Base-by-base conservation (phyloP, 2,329 filamentous ascomycete genomes). In the Periconia digitata region DNA sequence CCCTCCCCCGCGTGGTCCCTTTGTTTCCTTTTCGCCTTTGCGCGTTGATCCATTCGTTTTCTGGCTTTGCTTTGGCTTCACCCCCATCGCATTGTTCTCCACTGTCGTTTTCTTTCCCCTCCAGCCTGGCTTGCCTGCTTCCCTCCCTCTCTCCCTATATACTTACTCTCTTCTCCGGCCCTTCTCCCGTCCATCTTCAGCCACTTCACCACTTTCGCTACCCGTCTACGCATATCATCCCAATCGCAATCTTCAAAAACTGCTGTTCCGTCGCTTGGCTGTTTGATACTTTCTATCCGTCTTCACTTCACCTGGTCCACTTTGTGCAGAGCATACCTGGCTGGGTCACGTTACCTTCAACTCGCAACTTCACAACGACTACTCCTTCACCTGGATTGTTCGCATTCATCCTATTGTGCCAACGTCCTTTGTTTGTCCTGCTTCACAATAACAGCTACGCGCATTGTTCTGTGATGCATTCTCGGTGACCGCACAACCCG, bases 31-130 rank as follows among this genome's bases (percentile, higher is more conserved):
- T 62, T 64, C 60, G 54, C 57, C 67, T 62, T 54, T 44, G 47
- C 41, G 20, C 21, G 29, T 58, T 58, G 65, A 62, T 62, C 66
- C 66, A 60, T 58, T 67, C 64, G 61, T 60, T 67, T 62, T 49
- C 64, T 32, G 40, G 53, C 50, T 46, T 46, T 49, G 52, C 59
- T 5, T 39, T 39, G 16, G 16, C 23, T 41, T 18, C 13, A 22
- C 37, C 17, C 37, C 22, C 15, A 15, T 18, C 18, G 20, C 37
- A 21, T 13, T 8, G 10, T 20, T 10, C 15, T 20, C 8, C n/a
- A 37, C 35, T 41, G 21, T 16, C 21, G 21, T 27, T 27, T 15
- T 8, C 3, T 34, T 43, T 27, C 23, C 27, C 27, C 3, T 27
- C 4, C 27, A 32, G 27, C 27, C 27, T 32, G 27, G 27, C 27